A percentile compares a stretch with the other conserved stretches of the same genome.
Evolutionary conservation across 129 eudicot species (phyloP).

Genomic region (Escallonia rubra): DNA sequence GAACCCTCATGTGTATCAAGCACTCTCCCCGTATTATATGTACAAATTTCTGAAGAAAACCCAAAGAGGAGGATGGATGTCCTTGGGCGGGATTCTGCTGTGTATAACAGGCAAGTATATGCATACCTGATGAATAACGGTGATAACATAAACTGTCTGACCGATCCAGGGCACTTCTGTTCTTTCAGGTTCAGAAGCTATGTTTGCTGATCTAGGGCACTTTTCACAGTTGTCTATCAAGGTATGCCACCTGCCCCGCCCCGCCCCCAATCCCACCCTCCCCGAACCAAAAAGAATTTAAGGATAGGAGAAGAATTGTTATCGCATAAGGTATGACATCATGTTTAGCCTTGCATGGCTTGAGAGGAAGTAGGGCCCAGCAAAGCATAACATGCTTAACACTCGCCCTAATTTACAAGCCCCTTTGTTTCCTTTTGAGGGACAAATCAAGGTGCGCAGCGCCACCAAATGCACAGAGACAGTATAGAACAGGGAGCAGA

Average conservation of each 20-base stretch:
- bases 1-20: constrained; percentile 92
- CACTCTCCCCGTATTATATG: constrained; percentile 83
- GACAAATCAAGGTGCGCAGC: no score
- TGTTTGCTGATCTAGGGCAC: constrained; percentile 99
- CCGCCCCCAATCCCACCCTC: no score
- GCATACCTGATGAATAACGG: not conserved
- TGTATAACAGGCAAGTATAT: constrained; percentile 75
- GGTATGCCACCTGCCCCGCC: constrained; percentile 25
- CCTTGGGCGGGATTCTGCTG: constrained; percentile 87
- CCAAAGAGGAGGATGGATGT: constrained; percentile 88
- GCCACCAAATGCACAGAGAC: no score
- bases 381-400: no score
- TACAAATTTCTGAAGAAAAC: constrained; percentile 83
- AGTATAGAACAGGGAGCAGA: no score
- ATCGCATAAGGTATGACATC: no score
- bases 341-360: no score
- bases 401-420: no score
- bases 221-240: constrained; percentile 88
- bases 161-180: not conserved
- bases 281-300: no score
- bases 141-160: not conserved
- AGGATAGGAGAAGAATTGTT: no score
- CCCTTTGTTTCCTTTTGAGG: no score
- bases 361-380: no score
- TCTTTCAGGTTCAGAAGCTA: constrained; percentile 89